Base-by-base conservation (phyloP, 495 filamentous ascomycete species). In the Xylaria flabelliformis region DNA sequence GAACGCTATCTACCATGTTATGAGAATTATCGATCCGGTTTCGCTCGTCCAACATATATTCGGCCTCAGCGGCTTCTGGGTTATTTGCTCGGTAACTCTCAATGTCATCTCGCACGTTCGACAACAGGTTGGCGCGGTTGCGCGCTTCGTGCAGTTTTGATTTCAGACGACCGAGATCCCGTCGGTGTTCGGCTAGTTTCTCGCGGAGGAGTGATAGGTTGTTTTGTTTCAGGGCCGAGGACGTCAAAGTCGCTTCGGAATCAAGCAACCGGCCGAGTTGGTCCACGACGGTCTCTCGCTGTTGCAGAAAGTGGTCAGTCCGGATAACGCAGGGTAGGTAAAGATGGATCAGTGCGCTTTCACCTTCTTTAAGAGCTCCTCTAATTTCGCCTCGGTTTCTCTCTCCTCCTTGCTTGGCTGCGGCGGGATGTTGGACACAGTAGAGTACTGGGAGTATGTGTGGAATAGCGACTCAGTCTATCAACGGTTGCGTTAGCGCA, bases 31-130 rank as follows among this genome's bases (percentile, higher is more conserved):
- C 97, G 76, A 99, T 89, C 70, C 91, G 87, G 62, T 84, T 81
- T 36, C 96, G 88, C 88, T 99, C 96, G 75, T 93, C 93, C 24
- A 98, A 88, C 94, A 99, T 97, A 84, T 97, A 98, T 53, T 98
- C 95, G 24, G 93, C 93, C 82, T 98, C 96, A 48, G 90, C 92
- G 7, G 86, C 88, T 67, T 88, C 92, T 9, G 93, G 93, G 81
- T 97, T 95, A 34, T 87, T 89, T 29, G 91, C 88, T 42, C 91
- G 92, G 86, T 97, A 98, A 50, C 92, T 90, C 76, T 91, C 88
- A 79, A 98, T 98, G 80, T 99, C 96, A 72, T 93, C 91, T 74
- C 94, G 92, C 46, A 99, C 94, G 79, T 90, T 93, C 10, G 90
- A 91, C 58, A 98, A 91, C n/a, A 99, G 90, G 81, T 98, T 97